Base-by-base conservation (phyloP, 768 basidiomycete genomes). In the Lactarius deliciosus region DNA sequence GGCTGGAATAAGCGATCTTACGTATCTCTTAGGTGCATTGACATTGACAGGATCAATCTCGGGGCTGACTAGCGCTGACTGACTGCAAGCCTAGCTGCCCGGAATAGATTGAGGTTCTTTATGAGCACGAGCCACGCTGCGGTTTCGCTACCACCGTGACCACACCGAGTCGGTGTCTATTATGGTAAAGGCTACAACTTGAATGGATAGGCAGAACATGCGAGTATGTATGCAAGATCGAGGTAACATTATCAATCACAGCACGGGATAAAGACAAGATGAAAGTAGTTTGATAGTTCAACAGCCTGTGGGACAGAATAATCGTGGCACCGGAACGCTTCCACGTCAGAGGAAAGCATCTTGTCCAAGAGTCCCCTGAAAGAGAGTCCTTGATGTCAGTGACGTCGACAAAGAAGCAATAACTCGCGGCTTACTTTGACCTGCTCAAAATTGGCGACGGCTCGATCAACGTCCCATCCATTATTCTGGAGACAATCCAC, bases 401-500 rank as follows among this genome's bases (percentile, higher is more conserved):
- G 34, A 47, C 16, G 43, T n/a, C 54, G 15, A 57, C 69, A 84
- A 86, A 68, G 72, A 84, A 86, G 9, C 85, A 86, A 28, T 87
- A 85, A 72, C 81, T 64, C 82, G 75, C 65, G 86, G 73, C 64
- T 22, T 66, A 91, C 91, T 85, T 91, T 91, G 72, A 98, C 90
- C 75, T 91, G 83, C 73, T 94, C 87, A 76, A 94, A 98, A 73
- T 96, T 96, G 59, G 83, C 82, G 30, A 94, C 73, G 0, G 97
- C 97, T 65, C 83, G 81, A 55, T 87, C 86, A 60, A 91, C 72
- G 74, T 95, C 86, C 95, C 95, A 98, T 9, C 79, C 86, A 73
- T 96, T 97, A 58, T 86, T 87, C 70, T 85, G 81, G 66, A 98
- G 76, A 74, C 96, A 98, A 66, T 97, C 88, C n/a, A 89, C 79